Evolutionary conservation across 202 grass and related monocot genomes (phyloP).

Genomic region (Schoenoplectus triqueter): DNA sequence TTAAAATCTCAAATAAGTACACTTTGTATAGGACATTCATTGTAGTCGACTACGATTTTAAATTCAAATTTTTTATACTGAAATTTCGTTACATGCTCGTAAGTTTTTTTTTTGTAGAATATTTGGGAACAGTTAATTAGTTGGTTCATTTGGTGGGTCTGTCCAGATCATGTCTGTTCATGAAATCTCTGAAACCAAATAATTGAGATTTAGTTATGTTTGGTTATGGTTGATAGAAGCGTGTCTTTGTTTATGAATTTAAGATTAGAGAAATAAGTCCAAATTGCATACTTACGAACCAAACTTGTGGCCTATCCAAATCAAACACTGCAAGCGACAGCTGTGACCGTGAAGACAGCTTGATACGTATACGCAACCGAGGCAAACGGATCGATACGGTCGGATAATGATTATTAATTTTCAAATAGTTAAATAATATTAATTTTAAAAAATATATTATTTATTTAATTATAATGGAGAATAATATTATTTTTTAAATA

Average conservation of each 20-base stretch:
- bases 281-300: slow-evolving; percentile 8
- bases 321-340: neutral
- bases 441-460: no score
- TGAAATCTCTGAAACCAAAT: neutral
- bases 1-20: no score
- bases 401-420: no score
- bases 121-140: neutral
- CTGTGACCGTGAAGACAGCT: neutral
- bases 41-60: no score
- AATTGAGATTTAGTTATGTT: slow-evolving; percentile 20
- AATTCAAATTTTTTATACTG: neutral
- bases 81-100: neutral
- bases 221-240: neutral
- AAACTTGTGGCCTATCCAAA: neutral
- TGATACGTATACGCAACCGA: neutral
- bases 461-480: no score
- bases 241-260: slow-evolving; percentile 13
- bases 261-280: neutral
- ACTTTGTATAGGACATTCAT: no score
- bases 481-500: no score
- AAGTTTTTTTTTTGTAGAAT: neutral
- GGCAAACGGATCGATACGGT: neutral
- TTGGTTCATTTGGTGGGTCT: neutral
- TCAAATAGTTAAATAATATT: no score
- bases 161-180: slow-evolving; percentile 4